Percentiles rank a stretch among this genome's conserved stretches.
phyloP scores from a whole-genome alignment of 148 eudicot genomes.

The Chenopodium suecicum region DNA sequence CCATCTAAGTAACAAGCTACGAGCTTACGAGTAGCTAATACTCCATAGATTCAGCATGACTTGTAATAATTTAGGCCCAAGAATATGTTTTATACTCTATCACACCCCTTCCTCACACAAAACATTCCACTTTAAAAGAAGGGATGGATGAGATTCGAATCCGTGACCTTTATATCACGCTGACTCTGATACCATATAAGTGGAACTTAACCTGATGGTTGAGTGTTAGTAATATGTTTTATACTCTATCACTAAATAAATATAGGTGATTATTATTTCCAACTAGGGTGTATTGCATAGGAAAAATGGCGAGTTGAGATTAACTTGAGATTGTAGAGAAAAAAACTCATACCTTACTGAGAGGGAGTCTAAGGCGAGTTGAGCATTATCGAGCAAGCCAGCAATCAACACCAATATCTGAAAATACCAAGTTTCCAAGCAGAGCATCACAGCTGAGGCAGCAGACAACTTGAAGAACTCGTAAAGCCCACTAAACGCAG shows the following conservation, averaged over 20 bases:
- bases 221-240: too few relatives aligned
- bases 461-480: constrained; percentile 39
- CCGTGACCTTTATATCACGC: too few relatives aligned
- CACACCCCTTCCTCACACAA: too few relatives aligned
- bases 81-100: too few relatives aligned
- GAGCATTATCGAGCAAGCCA: constrained; percentile 44
- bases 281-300: not conserved
- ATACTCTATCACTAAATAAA: too few relatives aligned
- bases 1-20: not conserved
- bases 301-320: not conserved
- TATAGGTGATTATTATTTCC: not conserved
- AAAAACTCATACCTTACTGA: constrained; percentile 38
- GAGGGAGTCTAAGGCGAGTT: constrained; percentile 52
- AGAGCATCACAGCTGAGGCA: constrained; percentile 59
- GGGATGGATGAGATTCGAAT: too few relatives aligned
- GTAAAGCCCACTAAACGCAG: constrained; percentile 49
- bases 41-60: too few relatives aligned
- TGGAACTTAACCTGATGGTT: too few relatives aligned
- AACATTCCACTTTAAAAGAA: too few relatives aligned
- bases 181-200: too few relatives aligned
- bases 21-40: too few relatives aligned
- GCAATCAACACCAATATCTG: constrained; percentile 49
- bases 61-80: too few relatives aligned
- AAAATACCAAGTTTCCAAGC: constrained; percentile 54
- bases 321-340: not conserved